Percentiles rank a stretch among this genome's conserved stretches.
Evolutionary conservation across 208 protist genomes (phyloP).

Genomic region (Acanthamoeba culbertsoni): DNA sequence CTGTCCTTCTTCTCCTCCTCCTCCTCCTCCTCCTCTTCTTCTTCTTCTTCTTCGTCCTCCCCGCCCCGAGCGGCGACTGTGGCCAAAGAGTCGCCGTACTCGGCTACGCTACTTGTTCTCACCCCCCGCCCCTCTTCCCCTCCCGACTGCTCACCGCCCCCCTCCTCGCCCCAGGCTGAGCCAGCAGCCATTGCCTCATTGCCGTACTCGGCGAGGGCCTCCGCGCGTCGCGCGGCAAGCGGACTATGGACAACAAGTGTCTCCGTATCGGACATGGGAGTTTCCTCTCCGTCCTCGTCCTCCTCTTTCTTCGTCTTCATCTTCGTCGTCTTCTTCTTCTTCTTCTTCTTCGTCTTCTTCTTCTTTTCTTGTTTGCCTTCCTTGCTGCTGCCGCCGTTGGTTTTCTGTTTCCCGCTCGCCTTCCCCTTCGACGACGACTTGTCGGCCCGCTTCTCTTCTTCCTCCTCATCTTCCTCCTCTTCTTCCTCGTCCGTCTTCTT

Average conservation of each 20-base stretch:
- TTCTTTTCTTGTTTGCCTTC: background rate
- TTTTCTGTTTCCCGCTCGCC: background rate
- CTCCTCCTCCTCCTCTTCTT: background rate
- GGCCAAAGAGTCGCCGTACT: background rate
- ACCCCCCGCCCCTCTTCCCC: too few relatives aligned
- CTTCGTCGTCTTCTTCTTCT: background rate
- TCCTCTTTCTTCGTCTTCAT: background rate
- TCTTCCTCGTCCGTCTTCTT: constrained; percentile 18
- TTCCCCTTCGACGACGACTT: background rate
- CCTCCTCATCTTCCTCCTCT: background rate
- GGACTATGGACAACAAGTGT: background rate
- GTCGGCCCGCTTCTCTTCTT: background rate
- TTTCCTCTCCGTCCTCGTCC: background rate
- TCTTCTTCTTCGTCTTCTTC: background rate
- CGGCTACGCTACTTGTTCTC: too few relatives aligned
- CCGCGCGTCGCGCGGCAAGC: background rate
- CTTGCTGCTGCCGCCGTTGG: too few relatives aligned
- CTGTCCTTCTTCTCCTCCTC: background rate
- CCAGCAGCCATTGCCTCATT: background rate
- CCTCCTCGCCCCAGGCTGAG: background rate
- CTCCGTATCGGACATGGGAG: too few relatives aligned
- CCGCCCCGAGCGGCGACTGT: background rate
- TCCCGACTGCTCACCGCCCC: background rate
- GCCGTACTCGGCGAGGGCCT: background rate
- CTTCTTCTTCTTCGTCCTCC: background rate